phyloP scores from a whole-genome alignment of 1,284 basidiomycete species.

The Pascua sp. region DNA sequence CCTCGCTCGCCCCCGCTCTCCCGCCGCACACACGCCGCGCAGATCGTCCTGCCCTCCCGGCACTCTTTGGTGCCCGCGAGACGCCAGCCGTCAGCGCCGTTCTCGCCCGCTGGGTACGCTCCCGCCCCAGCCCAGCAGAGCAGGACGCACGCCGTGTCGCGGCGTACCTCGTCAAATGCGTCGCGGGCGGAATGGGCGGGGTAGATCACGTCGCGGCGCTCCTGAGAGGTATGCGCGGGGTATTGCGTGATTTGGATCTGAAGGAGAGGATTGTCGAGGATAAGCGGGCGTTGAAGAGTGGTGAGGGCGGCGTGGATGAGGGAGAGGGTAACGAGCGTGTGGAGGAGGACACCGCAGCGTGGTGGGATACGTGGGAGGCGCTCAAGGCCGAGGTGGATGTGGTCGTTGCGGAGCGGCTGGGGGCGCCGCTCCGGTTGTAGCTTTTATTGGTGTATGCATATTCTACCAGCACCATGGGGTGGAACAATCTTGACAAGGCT shows the following conservation, averaged over 20 bases:
- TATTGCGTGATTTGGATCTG: slow-evolving; percentile 27
- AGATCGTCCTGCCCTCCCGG: slow-evolving; percentile 50
- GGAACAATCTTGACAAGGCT: too few relatives aligned
- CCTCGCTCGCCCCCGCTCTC: slow-evolving; percentile 50
- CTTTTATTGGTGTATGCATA: not conserved
- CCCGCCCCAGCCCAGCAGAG: slow-evolving; percentile 58
- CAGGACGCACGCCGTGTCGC: slow-evolving; percentile 68
- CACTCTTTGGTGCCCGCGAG: slow-evolving; percentile 60
- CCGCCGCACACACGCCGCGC: slow-evolving; percentile 54
- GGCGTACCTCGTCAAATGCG: slow-evolving; percentile 64
- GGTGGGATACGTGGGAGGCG: slow-evolving; percentile 70
- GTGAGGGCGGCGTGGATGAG: too few relatives aligned
- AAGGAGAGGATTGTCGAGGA: too few relatives aligned
- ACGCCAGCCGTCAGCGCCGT: slow-evolving; percentile 65
- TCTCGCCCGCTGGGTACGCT: slow-evolving; percentile 68
- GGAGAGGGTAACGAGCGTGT: too few relatives aligned
- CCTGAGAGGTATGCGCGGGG: slow-evolving; percentile 66
- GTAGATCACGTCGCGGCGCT: slow-evolving; percentile 65
- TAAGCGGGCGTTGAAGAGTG: too few relatives aligned
- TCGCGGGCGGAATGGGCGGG: slow-evolving; percentile 62
- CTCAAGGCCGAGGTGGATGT: slow-evolving; percentile 63
- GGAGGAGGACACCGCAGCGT: slow-evolving; percentile 48
- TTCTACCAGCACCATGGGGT: too few relatives aligned
- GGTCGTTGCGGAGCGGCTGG: slow-evolving; percentile 61
- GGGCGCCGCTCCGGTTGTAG: slow-evolving; percentile 53